Percentiles rank a stretch among this genome's conserved stretches.
Evolutionary conservation across 1,284 basidiomycete species (phyloP).

Genomic region (Melampsora larici-populina): DNA sequence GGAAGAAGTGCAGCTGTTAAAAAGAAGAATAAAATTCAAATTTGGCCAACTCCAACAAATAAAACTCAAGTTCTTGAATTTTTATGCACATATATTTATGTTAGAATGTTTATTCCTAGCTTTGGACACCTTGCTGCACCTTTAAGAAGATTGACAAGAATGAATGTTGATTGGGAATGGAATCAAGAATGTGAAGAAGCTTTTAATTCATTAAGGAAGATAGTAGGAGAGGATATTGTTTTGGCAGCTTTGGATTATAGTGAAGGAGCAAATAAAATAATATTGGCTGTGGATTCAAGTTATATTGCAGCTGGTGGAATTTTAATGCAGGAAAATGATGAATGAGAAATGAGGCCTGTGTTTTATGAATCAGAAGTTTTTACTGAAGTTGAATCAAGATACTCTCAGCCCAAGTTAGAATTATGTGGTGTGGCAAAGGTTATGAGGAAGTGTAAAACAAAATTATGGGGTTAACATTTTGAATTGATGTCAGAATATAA

Average conservation of each 20-base stretch:
- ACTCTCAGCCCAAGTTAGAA: conserved; percentile 31
- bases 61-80: neutral
- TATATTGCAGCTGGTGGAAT: conserved; percentile 8
- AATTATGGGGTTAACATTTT: no score
- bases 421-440: no score
- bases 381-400: conserved; percentile 12
- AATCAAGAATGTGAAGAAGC: conserved; percentile 5
- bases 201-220: neutral
- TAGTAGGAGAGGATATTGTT: conserved; percentile 13
- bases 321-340: conserved; percentile 15
- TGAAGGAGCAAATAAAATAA: neutral
- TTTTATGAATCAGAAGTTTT: conserved; percentile 6
- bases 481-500: no score
- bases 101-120: conserved; percentile 31
- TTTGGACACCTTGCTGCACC: no score
- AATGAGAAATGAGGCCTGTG: neutral
- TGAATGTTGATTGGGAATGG: conserved; percentile 11
- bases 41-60: neutral
- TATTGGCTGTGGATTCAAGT: conserved; percentile 18
- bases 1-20: no score
- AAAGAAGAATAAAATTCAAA: no score
- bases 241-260: conserved; percentile 1
- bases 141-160: conserved; percentile 4
- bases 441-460: no score
- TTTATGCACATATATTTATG: conserved; percentile 20